These are phyloP conservation scores for Clonostachys chloroleuca DNA, from an alignment of 2,329 filamentous ascomycete species.

Conservation along the genomic window DNA sequence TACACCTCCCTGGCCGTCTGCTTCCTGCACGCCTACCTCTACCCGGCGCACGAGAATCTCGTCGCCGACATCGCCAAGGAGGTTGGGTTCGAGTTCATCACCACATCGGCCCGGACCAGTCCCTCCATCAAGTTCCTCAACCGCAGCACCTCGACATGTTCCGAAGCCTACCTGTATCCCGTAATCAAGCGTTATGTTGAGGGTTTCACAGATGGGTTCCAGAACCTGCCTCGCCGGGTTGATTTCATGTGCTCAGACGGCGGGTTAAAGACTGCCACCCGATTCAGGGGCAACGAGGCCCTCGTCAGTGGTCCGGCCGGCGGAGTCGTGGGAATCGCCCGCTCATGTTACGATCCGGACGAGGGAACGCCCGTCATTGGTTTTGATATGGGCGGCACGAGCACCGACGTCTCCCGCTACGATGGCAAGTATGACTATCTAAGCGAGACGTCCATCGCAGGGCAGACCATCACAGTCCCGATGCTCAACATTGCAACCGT, in stretches of 20 bases:
- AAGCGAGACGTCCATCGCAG: conserved; percentile 65
- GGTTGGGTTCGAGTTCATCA: conserved; percentile 38
- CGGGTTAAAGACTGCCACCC: conserved; percentile 42
- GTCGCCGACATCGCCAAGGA: neutral
- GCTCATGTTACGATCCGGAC: conserved; percentile 61
- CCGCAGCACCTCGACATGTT: conserved; percentile 62
- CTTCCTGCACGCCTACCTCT: conserved; percentile 66
- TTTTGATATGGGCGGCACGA: conserved; percentile 54
- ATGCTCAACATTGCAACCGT: conserved; percentile 74
- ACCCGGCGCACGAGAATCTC: conserved; percentile 18
- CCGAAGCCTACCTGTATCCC: conserved; percentile 69
- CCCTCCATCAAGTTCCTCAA: conserved; percentile 59
- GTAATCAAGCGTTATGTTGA: conserved; percentile 66
- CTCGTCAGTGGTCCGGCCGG: conserved; percentile 68
- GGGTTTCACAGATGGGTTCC: conserved; percentile 60
- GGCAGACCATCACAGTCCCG: conserved; percentile 65
- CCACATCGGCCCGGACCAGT: conserved; percentile 39
- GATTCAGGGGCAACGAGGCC: conserved; percentile 59
- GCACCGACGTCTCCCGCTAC: conserved; percentile 66
- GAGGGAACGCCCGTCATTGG: conserved; percentile 49
- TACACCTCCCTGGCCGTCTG: conserved; percentile 50
- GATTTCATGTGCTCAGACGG: conserved; percentile 62
- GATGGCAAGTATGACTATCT: conserved; percentile 68
- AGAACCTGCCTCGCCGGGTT: conserved; percentile 31
- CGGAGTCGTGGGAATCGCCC: conserved; percentile 67